These are phyloP conservation scores for Protea cynaroides DNA, from an alignment of 164 flowering plant genomes.

Conservation along the genomic window DNA sequence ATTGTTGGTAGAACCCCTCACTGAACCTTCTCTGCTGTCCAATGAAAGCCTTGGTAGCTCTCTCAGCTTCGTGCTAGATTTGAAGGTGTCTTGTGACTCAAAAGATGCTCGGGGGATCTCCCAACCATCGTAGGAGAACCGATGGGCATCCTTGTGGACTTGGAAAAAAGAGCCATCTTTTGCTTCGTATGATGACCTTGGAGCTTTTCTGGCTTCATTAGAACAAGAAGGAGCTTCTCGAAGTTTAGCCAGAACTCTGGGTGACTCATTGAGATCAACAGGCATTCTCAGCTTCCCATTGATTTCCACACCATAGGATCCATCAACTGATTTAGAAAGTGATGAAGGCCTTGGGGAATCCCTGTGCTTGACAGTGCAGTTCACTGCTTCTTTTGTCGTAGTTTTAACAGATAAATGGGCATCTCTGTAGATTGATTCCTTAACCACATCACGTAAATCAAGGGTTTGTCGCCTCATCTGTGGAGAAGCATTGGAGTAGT, in stretches of 20 bases:
- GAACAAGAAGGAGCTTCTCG: constrained; percentile 52
- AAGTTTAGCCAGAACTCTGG: constrained; percentile 55
- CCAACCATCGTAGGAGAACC: constrained; percentile 77
- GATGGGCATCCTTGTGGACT: constrained; percentile 48
- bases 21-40: constrained; percentile 57
- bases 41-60: constrained; percentile 87
- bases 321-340: constrained; percentile 35
- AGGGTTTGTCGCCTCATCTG: constrained; percentile 38
- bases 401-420: constrained; percentile 47
- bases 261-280: constrained; percentile 59
- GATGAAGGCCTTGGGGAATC: constrained; percentile 63
- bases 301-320: constrained; percentile 21
- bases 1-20: constrained; percentile 28
- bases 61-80: constrained; percentile 44
- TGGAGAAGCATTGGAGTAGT: constrained; percentile 32
- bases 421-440: constrained; percentile 81
- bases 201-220: constrained; percentile 40
- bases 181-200: constrained; percentile 40
- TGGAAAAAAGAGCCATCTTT: constrained; percentile 38
- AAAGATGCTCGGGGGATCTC: constrained; percentile 47
- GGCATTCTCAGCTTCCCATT: constrained; percentile 29
- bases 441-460: constrained; percentile 76
- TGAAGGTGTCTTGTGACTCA: constrained; percentile 49
- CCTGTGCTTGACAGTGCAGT: constrained; percentile 29
- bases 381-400: constrained; percentile 34